These are phyloP conservation scores for Annulohypoxylon truncatum DNA, from an alignment of 2,329 filamentous ascomycete species.

Conservation along the genomic window DNA sequence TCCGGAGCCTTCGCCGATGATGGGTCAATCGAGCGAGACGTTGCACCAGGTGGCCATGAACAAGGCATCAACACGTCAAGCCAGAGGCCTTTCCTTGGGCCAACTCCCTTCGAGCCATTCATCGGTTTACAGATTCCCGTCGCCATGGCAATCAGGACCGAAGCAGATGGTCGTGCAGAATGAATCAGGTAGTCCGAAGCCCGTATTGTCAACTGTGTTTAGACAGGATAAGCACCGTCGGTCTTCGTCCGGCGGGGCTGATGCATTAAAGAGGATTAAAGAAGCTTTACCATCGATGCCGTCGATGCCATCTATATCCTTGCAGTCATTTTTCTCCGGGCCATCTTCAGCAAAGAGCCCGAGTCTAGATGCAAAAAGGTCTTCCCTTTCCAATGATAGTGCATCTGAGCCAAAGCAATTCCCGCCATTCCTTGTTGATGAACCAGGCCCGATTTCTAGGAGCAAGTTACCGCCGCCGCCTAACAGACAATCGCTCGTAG, in stretches of 20 bases:
- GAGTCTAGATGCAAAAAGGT: slow-evolving; percentile 39
- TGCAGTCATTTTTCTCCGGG: slow-evolving; percentile 59
- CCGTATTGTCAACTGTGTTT: slow-evolving; percentile 60
- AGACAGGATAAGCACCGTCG: slow-evolving; percentile 60
- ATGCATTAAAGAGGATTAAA: slow-evolving; percentile 67
- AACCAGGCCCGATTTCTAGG: slow-evolving; percentile 9
- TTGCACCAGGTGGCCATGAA: slow-evolving; percentile 7
- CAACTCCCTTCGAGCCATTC: slow-evolving; percentile 42
- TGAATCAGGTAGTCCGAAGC: slow-evolving; percentile 47
- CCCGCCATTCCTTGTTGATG: slow-evolving; percentile 17
- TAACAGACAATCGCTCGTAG: slow-evolving; percentile 23
- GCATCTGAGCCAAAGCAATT: slow-evolving; percentile 36
- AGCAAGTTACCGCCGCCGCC: slow-evolving; percentile 23
- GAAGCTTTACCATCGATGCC: slow-evolving; percentile 67
- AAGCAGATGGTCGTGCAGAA: slow-evolving; percentile 53
- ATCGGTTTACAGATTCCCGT: slow-evolving; percentile 43
- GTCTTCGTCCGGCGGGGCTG: slow-evolving; percentile 66
- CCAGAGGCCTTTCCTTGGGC: slow-evolving; percentile 46
- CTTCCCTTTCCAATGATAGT: slow-evolving; percentile 40
- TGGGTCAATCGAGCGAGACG: slow-evolving; percentile 12
- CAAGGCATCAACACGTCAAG: slow-evolving; percentile 38
- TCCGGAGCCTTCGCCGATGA: slow-evolving; percentile 18
- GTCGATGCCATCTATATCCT: slow-evolving; percentile 65
- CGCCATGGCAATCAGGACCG: slow-evolving; percentile 57
- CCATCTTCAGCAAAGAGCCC: slow-evolving; percentile 46